Conservation (phyloP, 352 stramenopile species). For the Phytophthora palmivora region DNA sequence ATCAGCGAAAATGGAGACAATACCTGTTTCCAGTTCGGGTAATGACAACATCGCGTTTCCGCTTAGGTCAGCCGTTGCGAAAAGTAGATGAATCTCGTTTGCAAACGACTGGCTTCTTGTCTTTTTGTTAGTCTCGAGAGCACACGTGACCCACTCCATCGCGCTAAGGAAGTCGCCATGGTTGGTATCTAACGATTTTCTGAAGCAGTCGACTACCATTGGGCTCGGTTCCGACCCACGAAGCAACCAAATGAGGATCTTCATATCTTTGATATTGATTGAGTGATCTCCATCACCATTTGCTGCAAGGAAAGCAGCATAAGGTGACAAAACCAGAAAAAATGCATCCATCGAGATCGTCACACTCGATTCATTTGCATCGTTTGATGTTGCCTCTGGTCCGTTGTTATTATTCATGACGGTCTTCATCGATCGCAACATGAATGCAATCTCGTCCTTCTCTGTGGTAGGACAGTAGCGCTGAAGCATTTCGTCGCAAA, state of each 20-base stretch:
- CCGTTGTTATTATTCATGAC: conserved; percentile 8
- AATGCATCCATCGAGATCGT: conserved; percentile 66
- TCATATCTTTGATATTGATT: conserved; percentile 63
- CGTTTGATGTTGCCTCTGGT: neutral
- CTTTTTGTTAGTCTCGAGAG: conserved; percentile 53
- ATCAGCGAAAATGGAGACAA: conserved; percentile 48
- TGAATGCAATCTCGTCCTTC: conserved; percentile 47
- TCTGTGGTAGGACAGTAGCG: conserved; percentile 40
- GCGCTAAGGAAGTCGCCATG: conserved; percentile 58
- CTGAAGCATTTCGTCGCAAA: conserved; percentile 55
- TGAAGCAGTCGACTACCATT: conserved; percentile 51
- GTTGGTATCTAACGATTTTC: conserved; percentile 68
- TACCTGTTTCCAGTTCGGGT: conserved; percentile 53
- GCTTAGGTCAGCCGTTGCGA: conserved; percentile 59
- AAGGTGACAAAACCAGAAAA: conserved; percentile 64
- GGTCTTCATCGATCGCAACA: conserved; percentile 57
- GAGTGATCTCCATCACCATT: conserved; percentile 67
- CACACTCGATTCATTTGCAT: neutral
- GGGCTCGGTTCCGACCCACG: conserved; percentile 62
- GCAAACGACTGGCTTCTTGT: conserved; percentile 52
- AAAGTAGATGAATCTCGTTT: conserved; percentile 65
- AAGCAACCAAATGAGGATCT: conserved; percentile 73
- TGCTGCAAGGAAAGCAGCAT: conserved; percentile 67
- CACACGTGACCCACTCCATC: conserved; percentile 77
- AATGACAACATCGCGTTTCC: conserved; percentile 63